These are phyloP conservation scores for Bruguiera gymnorhiza DNA, from an alignment of 345 rosid genomes.

Conservation along the genomic window DNA sequence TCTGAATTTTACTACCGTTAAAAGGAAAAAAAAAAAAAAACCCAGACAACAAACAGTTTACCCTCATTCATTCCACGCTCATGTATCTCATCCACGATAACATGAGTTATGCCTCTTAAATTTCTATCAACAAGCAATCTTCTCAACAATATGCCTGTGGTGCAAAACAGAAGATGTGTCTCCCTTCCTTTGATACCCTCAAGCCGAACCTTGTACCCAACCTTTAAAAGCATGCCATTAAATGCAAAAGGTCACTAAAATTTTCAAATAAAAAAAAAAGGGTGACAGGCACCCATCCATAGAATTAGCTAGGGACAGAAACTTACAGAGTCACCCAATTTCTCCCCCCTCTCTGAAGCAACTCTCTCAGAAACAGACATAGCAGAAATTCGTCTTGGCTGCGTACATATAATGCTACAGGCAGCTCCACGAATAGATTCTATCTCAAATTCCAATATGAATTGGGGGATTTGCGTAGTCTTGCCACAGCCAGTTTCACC, in stretches of 20 bases:
- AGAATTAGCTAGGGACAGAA: background rate
- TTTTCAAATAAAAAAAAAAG: background rate
- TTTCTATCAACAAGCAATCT: constrained; percentile 81
- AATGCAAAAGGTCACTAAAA: constrained; percentile 14
- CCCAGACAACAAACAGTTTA: constrained; percentile 28
- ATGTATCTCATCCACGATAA: constrained; percentile 93
- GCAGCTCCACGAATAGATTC: constrained; percentile 63
- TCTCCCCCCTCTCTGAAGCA: constrained; percentile 93
- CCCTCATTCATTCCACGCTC: constrained; percentile 99
- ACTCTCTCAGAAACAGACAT: constrained; percentile 94
- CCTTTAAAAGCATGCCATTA: constrained; percentile 41
- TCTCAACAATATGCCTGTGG: constrained; percentile 91
- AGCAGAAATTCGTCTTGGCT: constrained; percentile 89
- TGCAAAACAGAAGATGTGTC: constrained; percentile 88
- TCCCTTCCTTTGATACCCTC: constrained; percentile 89
- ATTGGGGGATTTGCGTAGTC: constrained; percentile 98
- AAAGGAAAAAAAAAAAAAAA: background rate
- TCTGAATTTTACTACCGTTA: constrained; percentile 17
- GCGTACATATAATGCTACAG: constrained; percentile 91
- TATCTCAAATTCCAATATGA: constrained; percentile 74
- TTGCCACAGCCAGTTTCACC: constrained; percentile 99
- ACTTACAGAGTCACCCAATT: constrained; percentile 93
- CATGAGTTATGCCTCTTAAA: constrained; percentile 82
- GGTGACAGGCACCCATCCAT: background rate
- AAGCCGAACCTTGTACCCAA: constrained; percentile 90